A percentile compares a stretch with the other conserved stretches of the same genome.
These are phyloP conservation scores for Meripilus lineatus DNA, from an alignment of 1,284 basidiomycete species.

Conservation along the genomic window DNA sequence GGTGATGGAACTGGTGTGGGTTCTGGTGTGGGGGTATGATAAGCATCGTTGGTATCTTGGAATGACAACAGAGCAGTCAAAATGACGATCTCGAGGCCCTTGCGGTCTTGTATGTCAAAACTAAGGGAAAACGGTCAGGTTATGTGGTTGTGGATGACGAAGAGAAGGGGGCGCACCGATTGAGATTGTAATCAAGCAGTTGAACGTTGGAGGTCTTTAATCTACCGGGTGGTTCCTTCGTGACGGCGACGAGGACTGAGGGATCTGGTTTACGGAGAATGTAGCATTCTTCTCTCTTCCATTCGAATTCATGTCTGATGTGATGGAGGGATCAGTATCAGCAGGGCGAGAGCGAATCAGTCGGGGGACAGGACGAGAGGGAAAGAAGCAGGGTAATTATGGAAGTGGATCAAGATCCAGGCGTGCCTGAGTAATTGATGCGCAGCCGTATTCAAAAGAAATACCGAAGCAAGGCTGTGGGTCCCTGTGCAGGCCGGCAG, in stretches of 20 bases:
- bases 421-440: too few species aligned
- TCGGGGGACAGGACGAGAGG: not conserved
- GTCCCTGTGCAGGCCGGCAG: too few species aligned
- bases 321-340: not conserved
- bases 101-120: constrained; percentile 78
- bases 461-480: too few species aligned
- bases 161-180: constrained; percentile 40
- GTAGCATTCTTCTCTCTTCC: constrained; percentile 78
- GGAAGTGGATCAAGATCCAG: too few species aligned
- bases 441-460: too few species aligned
- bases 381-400: not conserved
- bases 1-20: constrained; percentile 14
- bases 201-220: constrained; percentile 67
- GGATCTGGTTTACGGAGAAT: constrained; percentile 83
- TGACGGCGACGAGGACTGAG: constrained; percentile 74
- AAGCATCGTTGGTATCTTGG: constrained; percentile 62
- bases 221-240: constrained; percentile 66
- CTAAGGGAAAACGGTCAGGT: constrained; percentile 34
- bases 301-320: constrained; percentile 72
- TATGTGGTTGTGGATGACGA: not conserved
- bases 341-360: not conserved
- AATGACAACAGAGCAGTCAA: constrained; percentile 73
- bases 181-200: constrained; percentile 81
- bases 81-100: constrained; percentile 78
- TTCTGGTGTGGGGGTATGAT: constrained; percentile 35